Percentiles rank a stretch among this genome's conserved stretches.
These are phyloP conservation scores for Hypomontagnella submonticulosa DNA, from an alignment of 495 filamentous ascomycete genomes.

Conservation along the genomic window DNA sequence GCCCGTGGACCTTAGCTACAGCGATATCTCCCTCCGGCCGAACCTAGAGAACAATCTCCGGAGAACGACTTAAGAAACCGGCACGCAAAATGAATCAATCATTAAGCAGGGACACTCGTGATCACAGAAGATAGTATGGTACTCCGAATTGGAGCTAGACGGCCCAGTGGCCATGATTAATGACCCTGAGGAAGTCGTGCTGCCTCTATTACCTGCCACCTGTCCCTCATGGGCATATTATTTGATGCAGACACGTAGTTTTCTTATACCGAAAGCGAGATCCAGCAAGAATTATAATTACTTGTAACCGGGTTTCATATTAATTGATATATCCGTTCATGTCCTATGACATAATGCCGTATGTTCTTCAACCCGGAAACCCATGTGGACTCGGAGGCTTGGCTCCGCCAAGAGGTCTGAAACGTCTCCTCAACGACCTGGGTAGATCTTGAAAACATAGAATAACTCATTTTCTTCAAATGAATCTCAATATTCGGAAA, in stretches of 20 bases:
- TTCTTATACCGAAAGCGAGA: conserved; percentile 1
- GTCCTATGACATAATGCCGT: background rate
- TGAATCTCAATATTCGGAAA: background rate
- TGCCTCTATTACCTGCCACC: too few relatives aligned
- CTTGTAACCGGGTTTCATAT: background rate
- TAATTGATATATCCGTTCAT: conserved; percentile 3
- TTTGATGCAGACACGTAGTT: background rate
- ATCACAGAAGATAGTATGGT: too few relatives aligned
- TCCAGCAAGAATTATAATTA: background rate
- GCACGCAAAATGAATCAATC: too few relatives aligned
- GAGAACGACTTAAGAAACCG: too few relatives aligned
- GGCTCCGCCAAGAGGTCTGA: conserved; percentile 29
- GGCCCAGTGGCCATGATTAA: too few relatives aligned
- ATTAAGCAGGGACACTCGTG: too few relatives aligned
- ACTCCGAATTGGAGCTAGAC: too few relatives aligned
- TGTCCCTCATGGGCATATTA: too few relatives aligned
- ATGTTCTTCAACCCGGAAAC: conserved; percentile 18
- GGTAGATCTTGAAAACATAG: conserved; percentile 1
- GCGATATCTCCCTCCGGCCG: too few relatives aligned
- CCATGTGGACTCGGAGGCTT: conserved; percentile 32
- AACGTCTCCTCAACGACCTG: conserved; percentile 10
- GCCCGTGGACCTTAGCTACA: too few relatives aligned
- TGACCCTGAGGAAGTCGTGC: too few relatives aligned
- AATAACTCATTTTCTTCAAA: background rate
- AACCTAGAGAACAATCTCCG: too few relatives aligned